Conservation (phyloP, 2,329 filamentous ascomycete genomes). For the Microdochium bolleyi region DNA sequence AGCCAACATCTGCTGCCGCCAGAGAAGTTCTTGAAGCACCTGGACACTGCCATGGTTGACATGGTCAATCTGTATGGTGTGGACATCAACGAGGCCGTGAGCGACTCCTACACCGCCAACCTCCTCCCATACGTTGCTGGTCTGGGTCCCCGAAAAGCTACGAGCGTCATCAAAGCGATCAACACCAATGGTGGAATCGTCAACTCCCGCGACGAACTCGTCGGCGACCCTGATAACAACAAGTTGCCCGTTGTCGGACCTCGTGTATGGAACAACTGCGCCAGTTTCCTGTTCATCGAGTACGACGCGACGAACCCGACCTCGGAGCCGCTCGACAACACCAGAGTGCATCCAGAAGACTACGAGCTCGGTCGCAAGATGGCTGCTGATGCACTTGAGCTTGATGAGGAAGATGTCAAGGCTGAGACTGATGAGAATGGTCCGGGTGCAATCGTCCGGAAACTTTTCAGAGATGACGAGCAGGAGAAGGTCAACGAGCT, state of each 20-base stretch:
- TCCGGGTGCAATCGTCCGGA: slow-evolving; percentile 81
- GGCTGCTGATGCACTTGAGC: slow-evolving; percentile 90
- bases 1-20: slow-evolving; percentile 83
- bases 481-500: slow-evolving; percentile 95
- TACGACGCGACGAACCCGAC: slow-evolving; percentile 76
- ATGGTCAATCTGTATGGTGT: slow-evolving; percentile 97
- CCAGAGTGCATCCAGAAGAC: slow-evolving; percentile 94
- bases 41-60: slow-evolving; percentile 96
- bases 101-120: slow-evolving; percentile 74
- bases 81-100: slow-evolving; percentile 86
- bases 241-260: slow-evolving; percentile 76
- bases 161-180: slow-evolving; percentile 78
- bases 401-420: slow-evolving; percentile 97
- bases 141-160: slow-evolving; percentile 85
- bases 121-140: slow-evolving; percentile 87
- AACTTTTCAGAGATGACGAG: slow-evolving; percentile 88
- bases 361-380: slow-evolving; percentile 98
- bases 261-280: slow-evolving; percentile 92
- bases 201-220: slow-evolving; percentile 74
- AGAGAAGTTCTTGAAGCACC: slow-evolving; percentile 76
- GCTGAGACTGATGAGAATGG: slow-evolving; percentile 88
- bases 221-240: slow-evolving; percentile 77
- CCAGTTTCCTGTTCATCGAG: slow-evolving; percentile 86
- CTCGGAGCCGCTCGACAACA: slow-evolving; percentile 92
- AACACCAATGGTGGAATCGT: slow-evolving; percentile 85